Evolutionary conservation across 2,329 filamentous ascomycete species (phyloP), one percentile per base, ranked within the genome.

Genomic region (Parastagonospora avenae): DNA sequence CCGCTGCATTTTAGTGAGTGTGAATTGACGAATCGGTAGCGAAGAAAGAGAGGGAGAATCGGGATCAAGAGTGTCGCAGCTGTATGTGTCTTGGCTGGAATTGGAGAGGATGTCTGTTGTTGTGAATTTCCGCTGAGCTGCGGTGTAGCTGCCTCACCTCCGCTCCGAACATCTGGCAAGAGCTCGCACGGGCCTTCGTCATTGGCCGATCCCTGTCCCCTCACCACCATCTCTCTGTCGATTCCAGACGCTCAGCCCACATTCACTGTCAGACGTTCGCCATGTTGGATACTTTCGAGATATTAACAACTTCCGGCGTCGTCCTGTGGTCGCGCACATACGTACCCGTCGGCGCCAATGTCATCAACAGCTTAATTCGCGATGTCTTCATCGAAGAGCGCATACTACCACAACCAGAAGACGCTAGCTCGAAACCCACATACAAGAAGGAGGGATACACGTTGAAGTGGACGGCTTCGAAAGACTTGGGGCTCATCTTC

Each of bases 321-420:
- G 94, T 99, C 50, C 85, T 99, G 48, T 99, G 94, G 94, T 97
- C 93, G 55, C 88, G 90, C 72, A 88, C 86, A 24, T 96, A 93
- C 73, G 86, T 88, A 47, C 83, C 88, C 2, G 86, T 96, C 70
- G 92, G 86, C 71, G 84, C 90, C 37, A 86, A 89, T 64, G 82
- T 97, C 59, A 87, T 99, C 80, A 97, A 99, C 80, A 89, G 85
- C 79, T 88, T 99, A 74, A 97, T 99, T 76, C 87, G 88, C 73
- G 92, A 97, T 76, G 91, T 97, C 70, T 97, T 99, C 73, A 97
- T 99, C 70, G 94, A 99, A 77, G 93, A 97, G 79, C 92, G 90
- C 74, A 83, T 84, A 53, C 82, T 85, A 50, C 81, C 81, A 43
- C 80, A 82, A 46, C 79, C 84, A 48, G 80, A 85, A 45, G 84